phyloP scores from a whole-genome alignment of 202 grass and related monocot genomes.

The Bolboschoenoplectus hybrid region DNA sequence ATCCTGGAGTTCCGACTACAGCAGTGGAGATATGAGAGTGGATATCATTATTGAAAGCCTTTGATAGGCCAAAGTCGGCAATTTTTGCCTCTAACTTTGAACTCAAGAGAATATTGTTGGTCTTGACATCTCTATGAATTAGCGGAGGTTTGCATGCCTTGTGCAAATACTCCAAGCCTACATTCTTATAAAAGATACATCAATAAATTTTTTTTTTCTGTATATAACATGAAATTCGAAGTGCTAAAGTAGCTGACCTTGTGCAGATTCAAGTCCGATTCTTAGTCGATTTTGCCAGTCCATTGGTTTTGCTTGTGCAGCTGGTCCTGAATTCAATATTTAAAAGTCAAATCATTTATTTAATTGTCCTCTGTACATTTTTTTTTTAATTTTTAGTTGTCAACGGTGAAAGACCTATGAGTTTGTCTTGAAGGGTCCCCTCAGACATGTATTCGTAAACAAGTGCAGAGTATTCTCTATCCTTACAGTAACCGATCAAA shows the following conservation, averaged over 20 bases:
- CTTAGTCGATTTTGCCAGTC: constrained; percentile 47
- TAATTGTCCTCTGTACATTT: background rate
- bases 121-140: constrained; percentile 64
- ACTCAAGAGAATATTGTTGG: constrained; percentile 52
- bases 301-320: constrained; percentile 20
- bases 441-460: constrained; percentile 72
- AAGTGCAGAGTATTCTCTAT: constrained; percentile 54
- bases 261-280: constrained; percentile 61
- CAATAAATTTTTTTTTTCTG: background rate
- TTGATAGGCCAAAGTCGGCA: constrained; percentile 67
- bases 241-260: constrained; percentile 43
- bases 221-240: background rate
- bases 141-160: constrained; percentile 62
- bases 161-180: constrained; percentile 64
- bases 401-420: constrained; percentile 45
- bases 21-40: constrained; percentile 49
- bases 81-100: constrained; percentile 60
- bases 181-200: background rate
- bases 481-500: constrained; percentile 68
- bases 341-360: background rate
- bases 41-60: constrained; percentile 46
- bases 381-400: background rate
- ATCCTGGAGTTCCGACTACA: constrained; percentile 57
- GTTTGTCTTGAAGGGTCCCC: constrained; percentile 56
- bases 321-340: constrained; percentile 39